Evolutionary conservation across 257 asterid genomes (phyloP), one percentile per base, ranked within the genome.

Genomic region (Solanum tacnaense): DNA sequence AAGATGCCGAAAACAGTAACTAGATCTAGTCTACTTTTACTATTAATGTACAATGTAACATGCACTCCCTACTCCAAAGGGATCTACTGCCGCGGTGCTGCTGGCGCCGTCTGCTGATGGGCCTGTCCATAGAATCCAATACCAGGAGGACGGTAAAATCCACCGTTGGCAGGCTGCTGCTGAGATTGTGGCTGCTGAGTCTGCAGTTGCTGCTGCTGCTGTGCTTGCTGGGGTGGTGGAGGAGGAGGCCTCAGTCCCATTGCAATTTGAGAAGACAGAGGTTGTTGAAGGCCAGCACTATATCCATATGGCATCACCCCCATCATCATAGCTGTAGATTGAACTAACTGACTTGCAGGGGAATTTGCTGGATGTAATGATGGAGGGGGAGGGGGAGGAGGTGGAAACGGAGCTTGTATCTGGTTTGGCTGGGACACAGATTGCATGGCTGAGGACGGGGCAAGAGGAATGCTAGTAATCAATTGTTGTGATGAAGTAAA

Each of bases 81-180:
- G 83, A 74, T 86, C 94, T 92, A 97, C 93, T 94, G 99, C 88
- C 98, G 92, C 70, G 96, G 96, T 70, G 93, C 93, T 32, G 99
- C 97, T 13, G 98, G 98, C 5, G 98, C 91, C 6, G 98, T 90
- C 29, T 96, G 92, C 91, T 94, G 98, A 92, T 93, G 99, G 90
- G 92, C 92, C 86, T 94, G 98, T 87, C 98, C 98, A 67, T 94
- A 95, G 86, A 96, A 97, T 83, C 99, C 99, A 21, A 93, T 86
- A 31, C 99, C 99, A 0, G 94, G 89, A 15, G 98, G 96, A 89
- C 98, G 91, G 81, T 93, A 97, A 89, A 89, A 96, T 82, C 94
- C 95, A 9, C 96, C 92, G 83, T 87, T 93, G 25, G 89, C 88
- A 27, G 94, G 91, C 76, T 79, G 94, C 65, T 85, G 87, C 65